A percentile compares a stretch with the other conserved stretches of the same genome.
Conservation (phyloP, 1,284 basidiomycete species). For the Rhodotorula sp. region DNA sequence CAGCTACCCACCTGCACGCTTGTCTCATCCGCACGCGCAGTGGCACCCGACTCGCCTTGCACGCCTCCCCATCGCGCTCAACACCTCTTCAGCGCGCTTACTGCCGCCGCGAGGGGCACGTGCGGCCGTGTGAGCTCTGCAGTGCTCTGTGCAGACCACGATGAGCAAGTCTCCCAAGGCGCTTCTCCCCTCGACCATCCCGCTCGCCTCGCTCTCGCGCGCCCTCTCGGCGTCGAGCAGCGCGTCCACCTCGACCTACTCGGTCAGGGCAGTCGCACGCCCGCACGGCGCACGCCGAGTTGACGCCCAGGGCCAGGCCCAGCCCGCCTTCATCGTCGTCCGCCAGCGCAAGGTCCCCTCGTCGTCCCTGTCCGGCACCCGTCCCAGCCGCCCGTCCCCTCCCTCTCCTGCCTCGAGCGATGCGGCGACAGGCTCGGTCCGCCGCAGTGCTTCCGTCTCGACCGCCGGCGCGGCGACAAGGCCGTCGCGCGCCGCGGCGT, state of each 20-base stretch:
- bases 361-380: background rate
- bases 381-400: background rate
- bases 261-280: background rate
- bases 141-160: too few species aligned
- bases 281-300: background rate
- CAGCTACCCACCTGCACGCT: too few species aligned
- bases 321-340: slow-evolving; percentile 9
- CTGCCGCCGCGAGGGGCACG: too few species aligned
- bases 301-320: background rate
- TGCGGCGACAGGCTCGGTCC: background rate
- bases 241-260: background rate
- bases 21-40: too few species aligned
- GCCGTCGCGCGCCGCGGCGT: background rate
- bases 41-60: too few species aligned
- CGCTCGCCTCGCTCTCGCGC: slow-evolving; percentile 30
- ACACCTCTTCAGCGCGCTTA: too few species aligned
- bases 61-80: too few species aligned
- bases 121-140: too few species aligned
- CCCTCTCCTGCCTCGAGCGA: background rate
- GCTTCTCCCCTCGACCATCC: slow-evolving; percentile 34
- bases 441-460: background rate
- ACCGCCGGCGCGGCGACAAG: background rate
- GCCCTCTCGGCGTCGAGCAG: slow-evolving; percentile 13
- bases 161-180: slow-evolving; percentile 31
- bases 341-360: slow-evolving; percentile 9